Percentiles rank a stretch among this genome's conserved stretches.
Conservation (phyloP, 768 basidiomycete genomes). For the Trametes punicea region DNA sequence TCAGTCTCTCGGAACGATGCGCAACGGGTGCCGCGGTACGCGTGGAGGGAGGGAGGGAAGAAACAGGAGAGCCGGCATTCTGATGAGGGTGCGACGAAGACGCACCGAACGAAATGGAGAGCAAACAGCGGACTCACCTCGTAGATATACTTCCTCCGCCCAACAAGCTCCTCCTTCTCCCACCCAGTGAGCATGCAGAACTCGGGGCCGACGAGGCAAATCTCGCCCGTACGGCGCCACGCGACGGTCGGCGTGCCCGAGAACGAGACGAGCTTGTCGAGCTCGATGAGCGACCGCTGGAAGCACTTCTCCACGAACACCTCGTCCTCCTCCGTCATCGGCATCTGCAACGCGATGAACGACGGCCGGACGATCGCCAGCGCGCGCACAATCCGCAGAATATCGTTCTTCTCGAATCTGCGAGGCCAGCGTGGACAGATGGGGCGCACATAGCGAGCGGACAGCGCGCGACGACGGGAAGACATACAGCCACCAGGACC, state of each 20-base stretch:
- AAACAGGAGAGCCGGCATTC: conserved; percentile 13
- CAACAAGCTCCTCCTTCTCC: conserved; percentile 77
- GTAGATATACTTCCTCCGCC: conserved; percentile 58
- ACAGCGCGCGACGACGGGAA: background rate
- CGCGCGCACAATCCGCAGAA: conserved; percentile 89
- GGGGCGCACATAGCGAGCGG: background rate
- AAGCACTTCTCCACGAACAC: conserved; percentile 95
- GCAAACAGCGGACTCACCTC: conserved; percentile 54
- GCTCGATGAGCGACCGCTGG: conserved; percentile 88
- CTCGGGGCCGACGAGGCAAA: conserved; percentile 94
- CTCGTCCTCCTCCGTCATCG: conserved; percentile 92
- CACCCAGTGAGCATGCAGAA: conserved; percentile 94
- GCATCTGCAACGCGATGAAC: conserved; percentile 97
- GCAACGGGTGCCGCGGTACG: background rate
- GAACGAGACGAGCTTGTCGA: conserved; percentile 95
- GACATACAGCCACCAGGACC: too few relatives aligned
- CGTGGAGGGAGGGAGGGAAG: background rate
- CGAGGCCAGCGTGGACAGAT: background rate
- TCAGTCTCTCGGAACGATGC: too few relatives aligned
- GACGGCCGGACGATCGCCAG: conserved; percentile 96
- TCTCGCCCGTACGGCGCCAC: conserved; percentile 97
- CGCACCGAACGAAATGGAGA: too few relatives aligned
- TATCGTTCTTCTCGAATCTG: conserved; percentile 96
- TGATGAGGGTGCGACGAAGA: too few relatives aligned
- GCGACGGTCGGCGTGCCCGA: conserved; percentile 97